Base-by-base conservation (phyloP, 176 grass and related monocot species). In the Calamus simplicifolius region DNA sequence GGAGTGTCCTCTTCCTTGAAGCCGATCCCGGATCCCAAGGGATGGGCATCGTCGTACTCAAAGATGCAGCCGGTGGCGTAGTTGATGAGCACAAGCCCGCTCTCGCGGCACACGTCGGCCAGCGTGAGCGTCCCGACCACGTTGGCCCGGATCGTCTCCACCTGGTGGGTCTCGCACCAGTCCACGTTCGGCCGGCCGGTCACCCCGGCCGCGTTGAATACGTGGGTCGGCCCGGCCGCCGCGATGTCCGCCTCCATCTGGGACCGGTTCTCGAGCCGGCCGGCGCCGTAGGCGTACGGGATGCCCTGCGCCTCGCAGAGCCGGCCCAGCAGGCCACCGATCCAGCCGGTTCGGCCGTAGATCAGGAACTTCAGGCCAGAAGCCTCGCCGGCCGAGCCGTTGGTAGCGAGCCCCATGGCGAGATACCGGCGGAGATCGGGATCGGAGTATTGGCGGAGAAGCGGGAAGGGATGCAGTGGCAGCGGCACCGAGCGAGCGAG, bases 1-100 rank as follows among this genome's bases (percentile, higher is more conserved):
- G 89, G 85, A 19, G 60, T 79, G 75, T 95, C 81, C 70, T 88
- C 89, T 74, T 95, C 89, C 85, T 79, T 88, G 81, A 95, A 95
- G 0, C 85, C 85, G 49, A 88, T 25, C 16, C 81, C 85, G 3
- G 89, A 82, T 48, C 89, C 78, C 50, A 95, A 78, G 49, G 27
- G 63, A 77, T 88, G 89, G 0, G 1, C 56, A 19, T 27, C 75
- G 65, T 95, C 89, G 72, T 88, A 95, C 81, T 88, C 89, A 69
- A 95, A 95, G 73, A 95, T 95, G 71, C 89, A 95, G 0, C 89
- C 89, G 4, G 89, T 88, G 63, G 89, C 89, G 69, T 85, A 88
- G 81, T 95, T 95, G 54, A 95, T 26, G 60, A 95, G 83, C 21
- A 95, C 52, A 49, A 95, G 77, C 0, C 85, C 75, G 2, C 78